A percentile compares a stretch with the other conserved stretches of the same genome.
Conservation (phyloP, 768 basidiomycete genomes). For the Lentinus tigrinus region DNA sequence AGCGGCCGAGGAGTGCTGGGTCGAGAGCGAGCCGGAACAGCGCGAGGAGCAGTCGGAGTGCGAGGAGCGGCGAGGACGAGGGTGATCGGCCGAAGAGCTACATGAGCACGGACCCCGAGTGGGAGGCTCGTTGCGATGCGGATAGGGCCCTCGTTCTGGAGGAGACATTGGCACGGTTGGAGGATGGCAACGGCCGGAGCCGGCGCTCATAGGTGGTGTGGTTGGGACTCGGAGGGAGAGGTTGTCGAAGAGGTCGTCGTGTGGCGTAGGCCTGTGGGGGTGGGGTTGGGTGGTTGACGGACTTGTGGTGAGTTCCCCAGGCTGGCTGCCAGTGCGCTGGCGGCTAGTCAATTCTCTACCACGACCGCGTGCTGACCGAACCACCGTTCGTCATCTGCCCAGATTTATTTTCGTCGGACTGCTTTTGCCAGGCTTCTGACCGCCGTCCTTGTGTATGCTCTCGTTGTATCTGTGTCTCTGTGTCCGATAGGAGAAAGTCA, state of each 20-base stretch:
- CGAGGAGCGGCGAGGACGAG: constrained; percentile 23
- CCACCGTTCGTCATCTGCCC: neutral
- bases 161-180: constrained; percentile 49
- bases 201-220: constrained; percentile 5
- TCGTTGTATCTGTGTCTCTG: constrained; percentile 5
- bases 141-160: constrained; percentile 53
- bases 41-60: constrained; percentile 18
- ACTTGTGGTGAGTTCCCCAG: constrained; percentile 3
- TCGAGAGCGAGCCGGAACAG: constrained; percentile 12
- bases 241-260: no score
- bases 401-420: constrained; percentile 5
- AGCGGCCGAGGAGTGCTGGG: constrained; percentile 29
- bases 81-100: constrained; percentile 54
- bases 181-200: constrained; percentile 21
- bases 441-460: constrained; percentile 11
- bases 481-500: constrained; percentile 2
- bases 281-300: neutral
- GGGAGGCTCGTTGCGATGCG: constrained; percentile 54
- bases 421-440: neutral
- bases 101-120: constrained; percentile 51
- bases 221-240: neutral
- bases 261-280: no score
- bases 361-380: neutral
- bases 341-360: neutral
- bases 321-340: neutral